phyloP scores from a whole-genome alignment of 2,329 filamentous ascomycete species.

The Beauveria australis region DNA sequence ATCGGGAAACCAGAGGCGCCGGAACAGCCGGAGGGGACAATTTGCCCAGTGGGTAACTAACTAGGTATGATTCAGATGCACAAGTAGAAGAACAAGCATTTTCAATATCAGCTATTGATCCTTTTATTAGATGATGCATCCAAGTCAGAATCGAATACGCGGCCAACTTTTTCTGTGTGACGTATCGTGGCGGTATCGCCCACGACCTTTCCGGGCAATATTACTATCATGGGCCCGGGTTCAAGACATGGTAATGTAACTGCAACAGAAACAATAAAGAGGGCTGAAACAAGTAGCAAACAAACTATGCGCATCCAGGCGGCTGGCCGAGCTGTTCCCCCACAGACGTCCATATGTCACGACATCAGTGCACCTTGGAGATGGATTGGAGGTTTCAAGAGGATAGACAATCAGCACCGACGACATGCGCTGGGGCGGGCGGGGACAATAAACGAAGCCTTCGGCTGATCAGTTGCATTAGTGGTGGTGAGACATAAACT shows the following conservation, averaged over 20 bases:
- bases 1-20: too few relatives aligned
- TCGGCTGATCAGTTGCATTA: constrained; percentile 3
- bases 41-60: too few relatives aligned
- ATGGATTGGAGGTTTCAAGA: background rate
- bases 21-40: too few relatives aligned
- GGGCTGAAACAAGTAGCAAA: constrained; percentile 4
- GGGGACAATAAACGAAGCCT: background rate
- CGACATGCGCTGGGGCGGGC: background rate
- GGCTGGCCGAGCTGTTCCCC: background rate
- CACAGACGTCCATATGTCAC: background rate
- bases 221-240: too few relatives aligned
- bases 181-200: too few relatives aligned
- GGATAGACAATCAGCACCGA: background rate
- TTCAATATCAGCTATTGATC: too few relatives aligned
- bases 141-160: too few relatives aligned
- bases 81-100: too few relatives aligned
- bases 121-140: too few relatives aligned
- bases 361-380: background rate
- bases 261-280: background rate
- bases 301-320: background rate
- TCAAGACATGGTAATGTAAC: constrained; percentile 1
- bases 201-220: background rate
- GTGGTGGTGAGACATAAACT: background rate
- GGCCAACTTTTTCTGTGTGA: background rate
- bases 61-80: too few relatives aligned